Evolutionary conservation across 2,329 filamentous ascomycete species (phyloP).

Genomic region (Neoscytalidium dimidiatum): DNA sequence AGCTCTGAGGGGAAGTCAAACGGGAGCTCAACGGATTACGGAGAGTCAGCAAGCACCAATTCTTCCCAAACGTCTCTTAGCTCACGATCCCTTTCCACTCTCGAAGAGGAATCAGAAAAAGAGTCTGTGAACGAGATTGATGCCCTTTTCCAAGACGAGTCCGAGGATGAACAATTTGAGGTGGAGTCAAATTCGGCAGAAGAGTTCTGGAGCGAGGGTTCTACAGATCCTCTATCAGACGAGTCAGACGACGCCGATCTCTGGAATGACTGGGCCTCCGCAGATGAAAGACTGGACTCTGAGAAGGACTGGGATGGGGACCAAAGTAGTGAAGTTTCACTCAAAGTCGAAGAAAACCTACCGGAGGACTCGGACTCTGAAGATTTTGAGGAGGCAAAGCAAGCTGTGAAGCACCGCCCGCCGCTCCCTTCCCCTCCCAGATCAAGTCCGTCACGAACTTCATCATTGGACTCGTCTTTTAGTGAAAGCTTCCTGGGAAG

Average conservation of each 20-base stretch:
- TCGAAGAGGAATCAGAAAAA: not conserved
- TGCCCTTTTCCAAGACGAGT: not conserved
- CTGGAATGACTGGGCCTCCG: conserved; percentile 15
- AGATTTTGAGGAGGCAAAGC: not conserved
- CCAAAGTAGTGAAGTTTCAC: not conserved
- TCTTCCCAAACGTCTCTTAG: not conserved
- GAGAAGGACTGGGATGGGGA: not conserved
- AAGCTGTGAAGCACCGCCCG: not conserved
- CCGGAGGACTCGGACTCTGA: not conserved
- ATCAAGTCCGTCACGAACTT: no score
- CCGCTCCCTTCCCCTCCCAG: no score
- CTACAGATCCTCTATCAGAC: conserved; percentile 6
- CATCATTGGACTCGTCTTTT: no score
- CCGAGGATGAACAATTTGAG: not conserved
- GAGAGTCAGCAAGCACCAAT: not conserved
- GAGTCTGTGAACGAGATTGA: not conserved
- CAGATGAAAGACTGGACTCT: not conserved
- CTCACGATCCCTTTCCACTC: not conserved
- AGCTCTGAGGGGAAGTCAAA: not conserved
- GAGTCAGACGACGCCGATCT: conserved; percentile 13
- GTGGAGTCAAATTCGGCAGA: conserved; percentile 6
- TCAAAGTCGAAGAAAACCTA: not conserved
- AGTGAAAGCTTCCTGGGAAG: no score
- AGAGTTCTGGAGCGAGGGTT: conserved; percentile 15
- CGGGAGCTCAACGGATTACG: not conserved